A percentile compares a stretch with the other conserved stretches of the same genome.
Conservation (phyloP, 768 basidiomycete genomes). For the Daedalea quercina region DNA sequence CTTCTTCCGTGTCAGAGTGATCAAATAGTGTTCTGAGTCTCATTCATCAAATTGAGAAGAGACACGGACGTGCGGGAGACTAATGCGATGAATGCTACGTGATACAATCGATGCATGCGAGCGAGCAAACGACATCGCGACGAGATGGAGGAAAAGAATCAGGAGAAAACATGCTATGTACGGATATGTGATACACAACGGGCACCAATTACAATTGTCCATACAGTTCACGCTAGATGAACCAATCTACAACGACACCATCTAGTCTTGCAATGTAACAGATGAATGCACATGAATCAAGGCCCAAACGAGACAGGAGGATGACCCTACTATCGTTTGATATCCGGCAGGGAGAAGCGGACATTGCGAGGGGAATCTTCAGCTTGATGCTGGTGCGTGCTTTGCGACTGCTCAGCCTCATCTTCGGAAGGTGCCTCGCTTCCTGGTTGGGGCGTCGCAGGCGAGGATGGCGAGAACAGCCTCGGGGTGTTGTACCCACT, state of each 20-base stretch:
- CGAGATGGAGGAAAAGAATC: background rate
- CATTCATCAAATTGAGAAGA: too few relatives aligned
- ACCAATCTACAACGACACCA: background rate
- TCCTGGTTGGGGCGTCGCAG: slow-evolving; percentile 10
- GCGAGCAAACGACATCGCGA: background rate
- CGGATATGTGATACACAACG: slow-evolving; percentile 1
- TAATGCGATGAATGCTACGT: slow-evolving; percentile 2
- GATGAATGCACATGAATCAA: too few relatives aligned
- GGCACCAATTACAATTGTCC: background rate
- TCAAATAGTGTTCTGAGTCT: too few relatives aligned
- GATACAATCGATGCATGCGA: slow-evolving; percentile 5
- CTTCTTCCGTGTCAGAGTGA: too few relatives aligned
- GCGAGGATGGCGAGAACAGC: slow-evolving; percentile 13
- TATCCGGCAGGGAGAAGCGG: slow-evolving; percentile 14
- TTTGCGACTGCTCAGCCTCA: slow-evolving; percentile 8
- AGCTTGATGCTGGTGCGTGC: background rate
- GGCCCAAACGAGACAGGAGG: background rate
- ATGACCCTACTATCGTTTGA: background rate
- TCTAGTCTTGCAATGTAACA: too few relatives aligned
- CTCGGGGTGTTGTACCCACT: slow-evolving; percentile 13
- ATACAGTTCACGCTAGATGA: background rate
- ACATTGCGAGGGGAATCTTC: slow-evolving; percentile 15
- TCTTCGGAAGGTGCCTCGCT: slow-evolving; percentile 18
- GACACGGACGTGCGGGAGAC: background rate
- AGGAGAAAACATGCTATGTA: background rate